A percentile compares a stretch with the other conserved stretches of the same genome.
These are phyloP conservation scores for Euphorbia corollata DNA, from an alignment of 441 rosid species.

Conservation along the genomic window DNA sequence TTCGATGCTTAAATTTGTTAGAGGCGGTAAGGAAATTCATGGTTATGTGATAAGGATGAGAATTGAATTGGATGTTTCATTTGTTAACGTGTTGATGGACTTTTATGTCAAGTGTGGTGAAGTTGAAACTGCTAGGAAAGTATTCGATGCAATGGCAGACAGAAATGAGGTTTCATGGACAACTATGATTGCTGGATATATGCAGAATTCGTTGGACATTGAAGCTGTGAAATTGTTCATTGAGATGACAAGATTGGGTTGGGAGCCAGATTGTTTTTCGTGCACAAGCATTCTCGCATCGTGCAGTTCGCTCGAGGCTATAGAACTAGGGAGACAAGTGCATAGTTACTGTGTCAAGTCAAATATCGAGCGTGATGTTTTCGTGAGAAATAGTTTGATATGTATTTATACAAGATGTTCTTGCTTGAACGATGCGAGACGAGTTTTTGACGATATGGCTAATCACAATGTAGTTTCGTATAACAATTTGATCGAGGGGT, in stretches of 20 bases:
- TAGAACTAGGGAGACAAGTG: conserved; percentile 51
- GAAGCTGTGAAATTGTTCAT: conserved; percentile 54
- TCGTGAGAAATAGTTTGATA: conserved; percentile 50
- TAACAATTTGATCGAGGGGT: conserved; percentile 71
- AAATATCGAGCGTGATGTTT: conserved; percentile 43
- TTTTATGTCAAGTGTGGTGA: conserved; percentile 68
- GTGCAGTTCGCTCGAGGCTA: conserved; percentile 45
- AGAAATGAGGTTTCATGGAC: conserved; percentile 60
- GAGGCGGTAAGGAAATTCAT: conserved; percentile 58
- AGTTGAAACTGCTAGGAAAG: conserved; percentile 41
- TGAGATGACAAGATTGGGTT: conserved; percentile 54
- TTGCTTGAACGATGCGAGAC: conserved; percentile 45
- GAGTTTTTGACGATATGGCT: conserved; percentile 39
- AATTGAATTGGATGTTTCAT: conserved; percentile 37
- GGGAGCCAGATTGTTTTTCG: conserved; percentile 49
- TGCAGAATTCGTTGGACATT: conserved; percentile 40
- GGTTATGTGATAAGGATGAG: conserved; percentile 41
- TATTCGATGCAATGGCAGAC: conserved; percentile 36
- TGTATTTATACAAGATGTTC: conserved; percentile 67
- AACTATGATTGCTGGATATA: conserved; percentile 57
- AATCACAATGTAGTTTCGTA: conserved; percentile 44
- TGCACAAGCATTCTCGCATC: conserved; percentile 50
- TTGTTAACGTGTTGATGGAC: conserved; percentile 45
- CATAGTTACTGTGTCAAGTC: conserved; percentile 56
- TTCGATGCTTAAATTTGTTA: conserved; percentile 41